These are phyloP conservation scores for Pholiota conissans DNA, from an alignment of 768 basidiomycete species.

Conservation along the genomic window DNA sequence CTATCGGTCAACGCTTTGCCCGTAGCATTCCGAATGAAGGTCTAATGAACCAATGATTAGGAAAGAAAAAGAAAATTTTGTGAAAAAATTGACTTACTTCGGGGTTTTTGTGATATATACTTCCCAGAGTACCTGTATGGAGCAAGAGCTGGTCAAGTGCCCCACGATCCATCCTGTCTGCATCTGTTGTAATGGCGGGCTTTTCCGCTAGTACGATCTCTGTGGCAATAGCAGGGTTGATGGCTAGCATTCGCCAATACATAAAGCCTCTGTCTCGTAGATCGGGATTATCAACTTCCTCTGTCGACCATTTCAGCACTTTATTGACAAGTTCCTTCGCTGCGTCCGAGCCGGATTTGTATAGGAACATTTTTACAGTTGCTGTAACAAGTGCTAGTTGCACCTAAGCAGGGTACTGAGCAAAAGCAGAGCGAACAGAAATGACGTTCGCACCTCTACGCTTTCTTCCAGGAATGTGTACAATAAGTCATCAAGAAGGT, in stretches of 20 bases:
- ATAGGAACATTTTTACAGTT: conserved; percentile 93
- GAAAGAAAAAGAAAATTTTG: background rate
- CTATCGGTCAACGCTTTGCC: conserved; percentile 85
- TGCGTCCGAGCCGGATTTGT: conserved; percentile 79
- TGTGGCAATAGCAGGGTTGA: conserved; percentile 85
- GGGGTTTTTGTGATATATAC: conserved; percentile 98
- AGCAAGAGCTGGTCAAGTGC: conserved; percentile 92
- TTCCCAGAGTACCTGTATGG: conserved; percentile 91
- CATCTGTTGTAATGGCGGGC: conserved; percentile 96
- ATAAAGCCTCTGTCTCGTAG: conserved; percentile 96
- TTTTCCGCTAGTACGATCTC: conserved; percentile 93
- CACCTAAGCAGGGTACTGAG: conserved; percentile 57
- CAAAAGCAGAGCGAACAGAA: background rate
- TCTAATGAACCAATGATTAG: conserved; percentile 40
- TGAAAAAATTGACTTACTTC: conserved; percentile 51
- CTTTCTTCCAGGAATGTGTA: conserved; percentile 91
- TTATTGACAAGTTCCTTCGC: conserved; percentile 91
- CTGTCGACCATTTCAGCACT: conserved; percentile 95
- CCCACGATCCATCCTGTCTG: conserved; percentile 95
- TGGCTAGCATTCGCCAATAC: conserved; percentile 98
- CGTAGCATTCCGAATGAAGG: conserved; percentile 89
- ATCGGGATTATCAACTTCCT: conserved; percentile 98
- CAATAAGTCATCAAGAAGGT: conserved; percentile 88
- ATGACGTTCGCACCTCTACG: conserved; percentile 67
- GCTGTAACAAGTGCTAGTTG: conserved; percentile 95